Conservation (phyloP, 2,329 filamentous ascomycete species). For the Fusarium sp. region DNA sequence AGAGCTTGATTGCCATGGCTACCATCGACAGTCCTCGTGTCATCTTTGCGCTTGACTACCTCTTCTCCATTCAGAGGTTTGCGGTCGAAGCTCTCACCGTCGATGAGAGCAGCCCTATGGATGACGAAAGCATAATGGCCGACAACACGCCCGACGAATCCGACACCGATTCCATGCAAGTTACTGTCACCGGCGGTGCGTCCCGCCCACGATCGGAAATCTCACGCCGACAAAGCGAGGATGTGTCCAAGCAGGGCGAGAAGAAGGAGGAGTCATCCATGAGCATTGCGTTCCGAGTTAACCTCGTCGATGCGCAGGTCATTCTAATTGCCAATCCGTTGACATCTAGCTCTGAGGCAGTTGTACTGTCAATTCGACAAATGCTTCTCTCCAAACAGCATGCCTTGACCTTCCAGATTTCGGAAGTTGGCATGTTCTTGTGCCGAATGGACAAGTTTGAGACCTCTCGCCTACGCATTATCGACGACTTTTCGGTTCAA, state of each 20-base stretch:
- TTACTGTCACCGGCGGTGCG: constrained; percentile 54
- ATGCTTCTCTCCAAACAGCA: constrained; percentile 93
- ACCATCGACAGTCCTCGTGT: constrained; percentile 94
- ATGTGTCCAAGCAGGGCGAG: constrained; percentile 30
- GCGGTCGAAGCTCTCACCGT: constrained; percentile 74
- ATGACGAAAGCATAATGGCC: constrained; percentile 62
- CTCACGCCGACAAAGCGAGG: constrained; percentile 44
- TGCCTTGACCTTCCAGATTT: constrained; percentile 91
- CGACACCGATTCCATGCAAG: constrained; percentile 68
- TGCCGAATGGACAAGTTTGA: constrained; percentile 99
- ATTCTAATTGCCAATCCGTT: constrained; percentile 96
- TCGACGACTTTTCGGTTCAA: constrained; percentile 95
- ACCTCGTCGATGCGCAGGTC: constrained; percentile 94
- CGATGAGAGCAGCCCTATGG: constrained; percentile 67
- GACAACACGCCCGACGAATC: constrained; percentile 68
- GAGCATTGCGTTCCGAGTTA: constrained; percentile 87
- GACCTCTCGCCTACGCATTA: constrained; percentile 86
- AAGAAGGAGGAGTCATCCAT: constrained; percentile 59
- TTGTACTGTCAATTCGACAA: constrained; percentile 94
- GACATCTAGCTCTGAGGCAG: constrained; percentile 90
- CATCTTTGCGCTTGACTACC: constrained; percentile 95
- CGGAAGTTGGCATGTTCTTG: constrained; percentile 96
- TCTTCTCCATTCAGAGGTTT: constrained; percentile 90
- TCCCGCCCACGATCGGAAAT: constrained; percentile 50
- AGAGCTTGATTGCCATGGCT: constrained; percentile 87